phyloP scores from a whole-genome alignment of 2,329 filamentous ascomycete species.

The Sclerotiophoma versabilis region DNA sequence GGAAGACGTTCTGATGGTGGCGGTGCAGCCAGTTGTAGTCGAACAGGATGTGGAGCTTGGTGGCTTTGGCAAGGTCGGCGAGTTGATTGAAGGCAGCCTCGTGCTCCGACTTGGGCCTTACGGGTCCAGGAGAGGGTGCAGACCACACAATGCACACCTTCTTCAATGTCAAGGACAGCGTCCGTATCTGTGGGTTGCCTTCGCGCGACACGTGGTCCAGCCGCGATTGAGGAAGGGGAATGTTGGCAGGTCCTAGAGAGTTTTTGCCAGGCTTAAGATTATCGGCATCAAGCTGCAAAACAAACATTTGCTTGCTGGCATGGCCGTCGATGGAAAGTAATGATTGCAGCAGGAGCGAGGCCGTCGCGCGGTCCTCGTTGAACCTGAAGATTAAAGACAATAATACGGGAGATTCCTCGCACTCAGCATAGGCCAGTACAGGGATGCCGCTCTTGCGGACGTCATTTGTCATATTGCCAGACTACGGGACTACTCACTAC shows the following conservation, averaged over 20 bases:
- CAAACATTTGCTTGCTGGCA: conserved; percentile 20
- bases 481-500: background rate
- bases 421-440: conserved; percentile 14
- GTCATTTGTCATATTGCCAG: conserved; percentile 9
- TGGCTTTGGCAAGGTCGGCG: conserved; percentile 19
- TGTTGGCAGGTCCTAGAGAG: conserved; percentile 4
- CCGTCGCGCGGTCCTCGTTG: conserved; percentile 14
- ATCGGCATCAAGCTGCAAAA: conserved; percentile 26
- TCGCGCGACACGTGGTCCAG: conserved; percentile 16
- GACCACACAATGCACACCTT: conserved; percentile 20
- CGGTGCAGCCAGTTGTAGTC: conserved; percentile 25
- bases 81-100: background rate
- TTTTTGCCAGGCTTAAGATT: conserved; percentile 19
- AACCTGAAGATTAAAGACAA: conserved; percentile 19
- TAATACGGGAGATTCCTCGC: conserved; percentile 11
- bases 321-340: conserved; percentile 17
- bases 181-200: conserved; percentile 17
- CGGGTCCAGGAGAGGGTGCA: background rate
- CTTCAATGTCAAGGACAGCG: conserved; percentile 10
- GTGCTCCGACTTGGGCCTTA: background rate
- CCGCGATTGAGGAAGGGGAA: background rate
- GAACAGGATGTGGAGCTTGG: conserved; percentile 18
- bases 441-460: conserved; percentile 18
- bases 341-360: conserved; percentile 20
- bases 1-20: conserved; percentile 3